Conservation (phyloP, 192 early-diverging fungal genomes). For the Backusella mclennaniae region DNA sequence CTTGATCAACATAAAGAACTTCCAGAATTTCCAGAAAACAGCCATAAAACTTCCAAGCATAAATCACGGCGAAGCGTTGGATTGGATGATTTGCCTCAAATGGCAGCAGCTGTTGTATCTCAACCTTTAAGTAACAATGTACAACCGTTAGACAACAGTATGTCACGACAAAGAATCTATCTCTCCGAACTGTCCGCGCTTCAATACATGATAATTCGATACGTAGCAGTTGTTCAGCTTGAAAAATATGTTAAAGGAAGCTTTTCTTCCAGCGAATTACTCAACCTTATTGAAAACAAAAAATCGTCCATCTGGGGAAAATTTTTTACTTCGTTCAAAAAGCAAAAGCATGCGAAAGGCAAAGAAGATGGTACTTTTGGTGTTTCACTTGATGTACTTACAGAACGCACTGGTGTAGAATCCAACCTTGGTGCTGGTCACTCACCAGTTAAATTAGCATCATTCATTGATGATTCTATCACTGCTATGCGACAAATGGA, state of each 20-base stretch:
- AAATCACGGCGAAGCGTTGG: conserved; percentile 13
- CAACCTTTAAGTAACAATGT: not conserved
- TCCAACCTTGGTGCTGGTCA: conserved; percentile 68
- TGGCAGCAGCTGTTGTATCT: conserved; percentile 4
- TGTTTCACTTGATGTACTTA: conserved; percentile 78
- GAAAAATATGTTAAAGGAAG: conserved; percentile 67
- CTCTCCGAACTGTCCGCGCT: conserved; percentile 71
- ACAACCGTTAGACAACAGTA: not conserved
- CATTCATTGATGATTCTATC: conserved; percentile 83
- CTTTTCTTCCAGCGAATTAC: conserved; percentile 71
- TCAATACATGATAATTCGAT: conserved; percentile 82
- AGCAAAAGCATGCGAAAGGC: conserved; percentile 41
- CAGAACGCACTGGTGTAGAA: conserved; percentile 82
- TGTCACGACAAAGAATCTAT: conserved; percentile 32
- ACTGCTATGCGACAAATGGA: conserved; percentile 70
- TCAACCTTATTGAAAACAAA: conserved; percentile 72
- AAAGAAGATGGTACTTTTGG: conserved; percentile 87
- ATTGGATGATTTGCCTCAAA: conserved; percentile 12
- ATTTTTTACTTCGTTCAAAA: conserved; percentile 60
- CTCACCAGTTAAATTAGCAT: conserved; percentile 73
- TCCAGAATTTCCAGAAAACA: not conserved
- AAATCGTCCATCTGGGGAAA: conserved; percentile 76
- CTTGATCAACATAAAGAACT: conserved; percentile 19
- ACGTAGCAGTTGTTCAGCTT: conserved; percentile 78
- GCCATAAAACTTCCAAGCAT: not conserved